These are phyloP conservation scores for Blastobotrys terrestris DNA, from an alignment of 805 yeast species.

Conservation along the genomic window DNA sequence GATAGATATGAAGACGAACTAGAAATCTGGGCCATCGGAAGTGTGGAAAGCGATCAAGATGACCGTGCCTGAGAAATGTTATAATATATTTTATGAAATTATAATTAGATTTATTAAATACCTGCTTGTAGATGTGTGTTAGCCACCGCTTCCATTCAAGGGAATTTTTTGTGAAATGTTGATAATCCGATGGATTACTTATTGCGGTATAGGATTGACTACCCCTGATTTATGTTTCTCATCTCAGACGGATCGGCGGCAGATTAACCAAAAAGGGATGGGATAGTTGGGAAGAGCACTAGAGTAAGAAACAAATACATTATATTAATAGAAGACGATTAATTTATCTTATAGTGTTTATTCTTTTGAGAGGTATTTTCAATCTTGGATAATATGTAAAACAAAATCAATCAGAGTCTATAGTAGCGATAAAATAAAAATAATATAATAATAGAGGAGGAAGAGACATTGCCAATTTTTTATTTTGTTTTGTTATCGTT, in stretches of 20 bases:
- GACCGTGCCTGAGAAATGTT: background rate
- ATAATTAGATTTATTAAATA: too few species aligned
- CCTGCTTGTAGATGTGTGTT: too few species aligned
- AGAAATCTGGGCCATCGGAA: slow-evolving; percentile 74
- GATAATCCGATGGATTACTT: background rate
- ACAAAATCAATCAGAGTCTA: background rate
- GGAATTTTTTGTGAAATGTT: background rate
- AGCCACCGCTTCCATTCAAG: too few species aligned
- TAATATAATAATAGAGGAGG: background rate
- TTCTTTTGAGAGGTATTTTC: background rate
- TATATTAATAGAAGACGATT: background rate
- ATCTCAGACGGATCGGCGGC: background rate
- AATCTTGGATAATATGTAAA: background rate
- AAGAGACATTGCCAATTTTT: too few species aligned
- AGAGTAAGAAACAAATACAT: background rate
- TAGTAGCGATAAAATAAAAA: too few species aligned
- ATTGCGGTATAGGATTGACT: background rate
- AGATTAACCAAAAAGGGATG: background rate
- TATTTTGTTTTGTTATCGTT: background rate
- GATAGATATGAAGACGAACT: slow-evolving; percentile 81
- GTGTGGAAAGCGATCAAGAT: slow-evolving; percentile 6
- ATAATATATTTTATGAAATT: too few species aligned
- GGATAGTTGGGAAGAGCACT: background rate
- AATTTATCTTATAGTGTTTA: background rate
- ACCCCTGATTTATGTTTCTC: background rate